Percentiles rank a stretch among this genome's conserved stretches.
phyloP scores from a whole-genome alignment of 1,284 basidiomycete species.

The Trametes hirsuta region DNA sequence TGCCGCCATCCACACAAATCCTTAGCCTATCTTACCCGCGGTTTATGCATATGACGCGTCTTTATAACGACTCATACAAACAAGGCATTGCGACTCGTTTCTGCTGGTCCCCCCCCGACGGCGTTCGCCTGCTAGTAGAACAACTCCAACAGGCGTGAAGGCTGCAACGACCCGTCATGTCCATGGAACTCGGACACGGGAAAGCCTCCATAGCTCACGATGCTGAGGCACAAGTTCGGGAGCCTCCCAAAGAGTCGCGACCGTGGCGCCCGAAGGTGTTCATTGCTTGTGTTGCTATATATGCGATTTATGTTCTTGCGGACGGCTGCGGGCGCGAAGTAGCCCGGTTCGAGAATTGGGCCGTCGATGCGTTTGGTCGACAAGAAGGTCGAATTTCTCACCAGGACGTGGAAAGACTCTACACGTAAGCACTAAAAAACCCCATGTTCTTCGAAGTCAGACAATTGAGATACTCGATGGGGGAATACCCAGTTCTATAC shows the following conservation, averaged over 20 bases:
- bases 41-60: too few species aligned
- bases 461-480: neutral
- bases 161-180: neutral
- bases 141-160: too few species aligned
- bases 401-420: constrained; percentile 24
- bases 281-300: constrained; percentile 1
- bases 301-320: constrained; percentile 1
- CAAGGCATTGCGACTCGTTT: too few species aligned
- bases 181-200: neutral
- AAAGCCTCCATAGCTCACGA: neutral
- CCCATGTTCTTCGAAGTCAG: too few species aligned
- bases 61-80: too few species aligned
- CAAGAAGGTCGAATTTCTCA: neutral
- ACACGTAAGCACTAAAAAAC: constrained; percentile 27
- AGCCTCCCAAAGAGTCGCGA: neutral
- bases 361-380: constrained; percentile 1
- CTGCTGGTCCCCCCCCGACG: too few species aligned
- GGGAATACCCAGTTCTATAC: constrained; percentile 53
- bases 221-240: neutral
- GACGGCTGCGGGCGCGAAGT: neutral
- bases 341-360: neutral
- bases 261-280: neutral
- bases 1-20: too few species aligned
- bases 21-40: too few species aligned
- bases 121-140: too few species aligned